A percentile compares a stretch with the other conserved stretches of the same genome.
Evolutionary conservation across 208 protist species (phyloP).

Genomic region (Leishmania major): DNA sequence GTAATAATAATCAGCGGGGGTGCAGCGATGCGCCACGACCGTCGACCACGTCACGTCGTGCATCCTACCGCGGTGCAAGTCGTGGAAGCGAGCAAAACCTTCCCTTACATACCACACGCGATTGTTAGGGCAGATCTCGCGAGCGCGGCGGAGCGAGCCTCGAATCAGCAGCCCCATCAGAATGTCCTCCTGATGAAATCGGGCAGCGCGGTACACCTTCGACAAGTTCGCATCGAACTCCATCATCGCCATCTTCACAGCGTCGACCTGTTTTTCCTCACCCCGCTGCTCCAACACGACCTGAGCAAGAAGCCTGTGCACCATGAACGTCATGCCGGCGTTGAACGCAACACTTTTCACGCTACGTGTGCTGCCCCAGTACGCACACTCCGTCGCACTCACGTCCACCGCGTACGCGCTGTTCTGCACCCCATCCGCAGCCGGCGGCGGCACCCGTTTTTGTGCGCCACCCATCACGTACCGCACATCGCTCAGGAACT

Average conservation of each 20-base stretch:
- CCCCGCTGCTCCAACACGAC: constrained; percentile 1
- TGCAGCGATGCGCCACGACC: constrained; percentile 23
- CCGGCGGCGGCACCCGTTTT: neutral
- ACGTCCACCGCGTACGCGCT: neutral
- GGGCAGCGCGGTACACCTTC: neutral
- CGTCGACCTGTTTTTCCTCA: neutral
- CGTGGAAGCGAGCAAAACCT: constrained; percentile 5
- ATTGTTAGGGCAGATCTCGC: neutral
- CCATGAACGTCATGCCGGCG: constrained; percentile 20
- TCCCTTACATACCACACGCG: constrained; percentile 3
- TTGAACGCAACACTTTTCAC: neutral
- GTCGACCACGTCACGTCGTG: constrained; percentile 19
- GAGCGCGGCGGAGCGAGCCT: neutral
- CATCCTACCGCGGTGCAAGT: constrained; percentile 7
- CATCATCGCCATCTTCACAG: neutral
- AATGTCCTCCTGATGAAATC: constrained; percentile 15
- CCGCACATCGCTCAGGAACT: constrained; percentile 47
- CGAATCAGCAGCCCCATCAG: neutral
- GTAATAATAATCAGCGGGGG: constrained; percentile 10
- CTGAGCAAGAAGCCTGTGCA: constrained; percentile 7
- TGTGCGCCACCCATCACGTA: neutral
- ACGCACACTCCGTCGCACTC: constrained; percentile 16
- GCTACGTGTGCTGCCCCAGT: constrained; percentile 24
- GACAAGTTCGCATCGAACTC: neutral
- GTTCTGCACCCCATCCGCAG: neutral